These are phyloP conservation scores for Jaltomata sinuosa DNA, from an alignment of 257 asterid genomes.

Conservation along the genomic window DNA sequence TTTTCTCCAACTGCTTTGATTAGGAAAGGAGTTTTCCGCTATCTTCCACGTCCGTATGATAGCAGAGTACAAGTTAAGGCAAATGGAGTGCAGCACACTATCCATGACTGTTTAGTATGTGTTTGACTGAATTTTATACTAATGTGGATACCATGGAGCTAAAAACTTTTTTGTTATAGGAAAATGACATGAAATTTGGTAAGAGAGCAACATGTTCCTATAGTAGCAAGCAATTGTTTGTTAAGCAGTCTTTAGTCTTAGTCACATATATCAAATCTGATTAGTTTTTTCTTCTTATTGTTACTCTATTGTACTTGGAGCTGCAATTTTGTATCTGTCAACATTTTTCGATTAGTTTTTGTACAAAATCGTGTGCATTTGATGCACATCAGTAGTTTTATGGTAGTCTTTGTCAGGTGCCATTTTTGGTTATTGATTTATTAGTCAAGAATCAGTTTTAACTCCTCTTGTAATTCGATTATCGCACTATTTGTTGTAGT, in stretches of 20 bases:
- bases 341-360: neutral
- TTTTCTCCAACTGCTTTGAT: neutral
- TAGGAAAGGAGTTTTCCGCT: neutral
- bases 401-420: neutral
- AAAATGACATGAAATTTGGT: neutral
- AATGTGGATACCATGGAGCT: neutral
- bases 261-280: neutral
- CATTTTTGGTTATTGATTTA: neutral
- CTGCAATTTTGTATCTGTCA: neutral
- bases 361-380: neutral
- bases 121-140: neutral
- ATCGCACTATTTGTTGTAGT: neutral
- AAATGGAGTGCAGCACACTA: neutral
- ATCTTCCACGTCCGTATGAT: neutral
- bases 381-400: neutral
- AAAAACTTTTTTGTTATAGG: neutral
- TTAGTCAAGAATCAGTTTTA: neutral
- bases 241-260: neutral
- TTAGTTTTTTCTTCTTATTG: neutral
- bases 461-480: neutral
- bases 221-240: neutral
- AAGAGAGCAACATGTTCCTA: neutral
- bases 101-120: neutral
- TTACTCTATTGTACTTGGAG: neutral
- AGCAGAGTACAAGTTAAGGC: neutral